Evolutionary conservation across 2,329 filamentous ascomycete species (phyloP).

Genomic region (Clarireedia homoeocarpa): DNA sequence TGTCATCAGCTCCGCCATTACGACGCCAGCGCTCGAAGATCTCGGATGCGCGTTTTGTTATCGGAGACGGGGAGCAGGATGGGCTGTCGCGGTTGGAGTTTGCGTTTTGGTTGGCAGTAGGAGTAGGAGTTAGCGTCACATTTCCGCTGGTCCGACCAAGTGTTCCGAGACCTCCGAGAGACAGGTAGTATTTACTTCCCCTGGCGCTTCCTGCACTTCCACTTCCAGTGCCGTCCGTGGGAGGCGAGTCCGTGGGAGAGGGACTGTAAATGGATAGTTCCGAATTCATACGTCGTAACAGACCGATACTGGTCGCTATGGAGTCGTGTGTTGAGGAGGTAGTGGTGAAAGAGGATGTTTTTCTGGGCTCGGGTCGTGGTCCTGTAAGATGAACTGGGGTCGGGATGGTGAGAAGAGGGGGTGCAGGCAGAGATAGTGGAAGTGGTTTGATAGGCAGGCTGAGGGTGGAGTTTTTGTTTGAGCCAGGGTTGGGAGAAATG

Average conservation of each 20-base stretch:
- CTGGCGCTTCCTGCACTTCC: not conserved
- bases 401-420: conserved; percentile 17
- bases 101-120: not conserved
- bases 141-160: not conserved
- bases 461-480: conserved; percentile 10
- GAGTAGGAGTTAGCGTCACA: not conserved
- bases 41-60: not conserved
- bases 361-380: conserved; percentile 11
- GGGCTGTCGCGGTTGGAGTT: not conserved
- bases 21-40: too few relatives aligned
- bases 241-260: not conserved
- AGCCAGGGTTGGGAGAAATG: not conserved
- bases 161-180: not conserved
- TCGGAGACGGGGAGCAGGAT: not conserved
- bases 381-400: conserved; percentile 16
- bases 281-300: conserved; percentile 11
- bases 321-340: not conserved
- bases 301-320: conserved; percentile 5
- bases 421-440: conserved; percentile 6
- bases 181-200: not conserved
- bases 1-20: too few relatives aligned
- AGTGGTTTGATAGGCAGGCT: not conserved
- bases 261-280: not conserved
- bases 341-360: not conserved
- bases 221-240: not conserved